These are phyloP conservation scores for Carex arenaria DNA, from an alignment of 202 grass and related monocot genomes.

Conservation along the genomic window DNA sequence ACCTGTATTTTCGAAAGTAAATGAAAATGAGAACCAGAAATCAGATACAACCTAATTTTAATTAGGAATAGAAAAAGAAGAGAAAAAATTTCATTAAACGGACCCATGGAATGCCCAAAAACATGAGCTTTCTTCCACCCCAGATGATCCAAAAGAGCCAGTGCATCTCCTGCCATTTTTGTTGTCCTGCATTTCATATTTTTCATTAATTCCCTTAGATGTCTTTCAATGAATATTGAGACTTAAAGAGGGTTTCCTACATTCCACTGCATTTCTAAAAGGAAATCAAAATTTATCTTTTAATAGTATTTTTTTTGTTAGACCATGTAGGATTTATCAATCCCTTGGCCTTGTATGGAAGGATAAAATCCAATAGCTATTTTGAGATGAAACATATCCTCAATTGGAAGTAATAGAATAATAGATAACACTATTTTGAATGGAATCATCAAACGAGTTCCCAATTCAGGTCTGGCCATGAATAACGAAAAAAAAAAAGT, in stretches of 20 bases:
- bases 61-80: neutral
- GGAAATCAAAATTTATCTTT: neutral
- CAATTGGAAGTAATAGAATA: neutral
- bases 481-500: neutral
- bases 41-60: neutral
- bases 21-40: neutral
- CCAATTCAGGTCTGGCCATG: neutral
- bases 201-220: neutral
- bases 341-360: neutral
- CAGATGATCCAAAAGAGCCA: conserved; percentile 86
- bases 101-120: conserved; percentile 97
- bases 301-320: neutral
- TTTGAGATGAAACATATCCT: neutral
- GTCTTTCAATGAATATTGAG: neutral
- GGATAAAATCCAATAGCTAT: neutral
- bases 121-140: conserved; percentile 96
- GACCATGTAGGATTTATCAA: neutral
- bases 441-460: neutral
- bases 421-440: neutral
- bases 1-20: conserved; percentile 39
- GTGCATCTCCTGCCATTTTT: conserved; percentile 82
- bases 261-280: neutral
- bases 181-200: conserved; percentile 50
- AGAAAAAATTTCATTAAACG: neutral
- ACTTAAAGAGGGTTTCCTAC: neutral